Conservation (phyloP, 139 green algal genomes). For the Coelastrella sp. region DNA sequence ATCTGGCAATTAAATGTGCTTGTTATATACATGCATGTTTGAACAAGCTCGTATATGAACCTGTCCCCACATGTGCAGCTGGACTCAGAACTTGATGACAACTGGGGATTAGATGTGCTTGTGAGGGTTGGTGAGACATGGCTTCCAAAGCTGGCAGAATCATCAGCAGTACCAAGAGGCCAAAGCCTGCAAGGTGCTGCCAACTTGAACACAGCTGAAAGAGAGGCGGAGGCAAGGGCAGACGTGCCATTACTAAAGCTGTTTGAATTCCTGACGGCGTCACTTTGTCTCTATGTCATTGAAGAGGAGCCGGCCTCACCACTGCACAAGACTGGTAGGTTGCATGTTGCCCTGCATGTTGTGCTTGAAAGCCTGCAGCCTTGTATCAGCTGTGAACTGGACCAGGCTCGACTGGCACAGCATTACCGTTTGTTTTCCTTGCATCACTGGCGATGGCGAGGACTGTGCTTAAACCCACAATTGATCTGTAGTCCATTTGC, state of each 20-base stretch:
- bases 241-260: conserved; percentile 83
- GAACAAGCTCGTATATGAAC: too few species aligned
- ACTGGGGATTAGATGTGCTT: conserved; percentile 83
- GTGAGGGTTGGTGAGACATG: conserved; percentile 81
- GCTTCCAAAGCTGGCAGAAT: conserved; percentile 71
- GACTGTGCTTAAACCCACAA: too few species aligned
- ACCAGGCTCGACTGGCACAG: too few species aligned
- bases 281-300: conserved; percentile 84
- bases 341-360: not conserved
- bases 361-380: not conserved
- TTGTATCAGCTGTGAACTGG: too few species aligned
- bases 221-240: conserved; percentile 41
- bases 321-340: conserved; percentile 38
- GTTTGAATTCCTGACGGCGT: conserved; percentile 87
- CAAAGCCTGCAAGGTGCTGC: conserved; percentile 10
- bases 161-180: not conserved
- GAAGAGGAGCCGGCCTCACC: conserved; percentile 64
- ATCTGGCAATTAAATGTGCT: too few species aligned
- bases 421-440: too few species aligned
- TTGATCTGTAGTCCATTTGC: too few species aligned
- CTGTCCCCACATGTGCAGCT: too few species aligned
- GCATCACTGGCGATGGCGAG: too few species aligned
- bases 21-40: too few species aligned
- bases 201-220: not conserved
- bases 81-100: conserved; percentile 64